These are phyloP conservation scores for Cyclotella baltica DNA, from an alignment of 108 stramenopile species.

Conservation along the genomic window DNA sequence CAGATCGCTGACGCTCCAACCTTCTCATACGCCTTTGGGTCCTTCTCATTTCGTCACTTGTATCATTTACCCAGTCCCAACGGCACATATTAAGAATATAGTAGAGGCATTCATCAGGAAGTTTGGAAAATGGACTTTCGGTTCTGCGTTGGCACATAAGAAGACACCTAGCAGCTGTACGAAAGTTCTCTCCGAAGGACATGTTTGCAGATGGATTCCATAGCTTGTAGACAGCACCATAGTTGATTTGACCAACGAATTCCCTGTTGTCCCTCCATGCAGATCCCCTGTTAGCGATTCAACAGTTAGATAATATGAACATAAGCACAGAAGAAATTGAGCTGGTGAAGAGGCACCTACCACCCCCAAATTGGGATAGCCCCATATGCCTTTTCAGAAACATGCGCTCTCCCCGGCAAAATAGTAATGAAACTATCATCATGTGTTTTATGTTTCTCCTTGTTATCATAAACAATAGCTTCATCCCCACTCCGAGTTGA, in stretches of 20 bases:
- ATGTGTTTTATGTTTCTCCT: slow-evolving; percentile 57
- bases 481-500: slow-evolving; percentile 76
- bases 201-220: slow-evolving; percentile 76
- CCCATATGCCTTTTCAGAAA: slow-evolving; percentile 73
- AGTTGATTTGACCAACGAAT: slow-evolving; percentile 54
- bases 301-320: no score
- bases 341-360: slow-evolving; percentile 5
- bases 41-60: slow-evolving; percentile 51
- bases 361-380: slow-evolving; percentile 74
- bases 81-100: slow-evolving; percentile 92
- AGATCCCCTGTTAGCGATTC: slow-evolving; percentile 76
- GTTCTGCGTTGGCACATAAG: slow-evolving; percentile 74
- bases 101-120: slow-evolving; percentile 86
- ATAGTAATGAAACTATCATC: slow-evolving; percentile 81
- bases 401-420: slow-evolving; percentile 80
- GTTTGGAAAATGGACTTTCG: slow-evolving; percentile 67
- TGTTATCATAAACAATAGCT: slow-evolving; percentile 90
- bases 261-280: slow-evolving; percentile 88
- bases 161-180: slow-evolving; percentile 53
- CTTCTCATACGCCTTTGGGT: slow-evolving; percentile 42
- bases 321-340: no score
- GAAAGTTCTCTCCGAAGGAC: slow-evolving; percentile 73
- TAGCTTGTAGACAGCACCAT: slow-evolving; percentile 80
- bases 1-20: slow-evolving; percentile 40
- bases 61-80: slow-evolving; percentile 89